A percentile compares a stretch with the other conserved stretches of the same genome.
Evolutionary conservation across 805 yeast genomes (phyloP).

Genomic region (Kodamaea kaohsiungensis): DNA sequence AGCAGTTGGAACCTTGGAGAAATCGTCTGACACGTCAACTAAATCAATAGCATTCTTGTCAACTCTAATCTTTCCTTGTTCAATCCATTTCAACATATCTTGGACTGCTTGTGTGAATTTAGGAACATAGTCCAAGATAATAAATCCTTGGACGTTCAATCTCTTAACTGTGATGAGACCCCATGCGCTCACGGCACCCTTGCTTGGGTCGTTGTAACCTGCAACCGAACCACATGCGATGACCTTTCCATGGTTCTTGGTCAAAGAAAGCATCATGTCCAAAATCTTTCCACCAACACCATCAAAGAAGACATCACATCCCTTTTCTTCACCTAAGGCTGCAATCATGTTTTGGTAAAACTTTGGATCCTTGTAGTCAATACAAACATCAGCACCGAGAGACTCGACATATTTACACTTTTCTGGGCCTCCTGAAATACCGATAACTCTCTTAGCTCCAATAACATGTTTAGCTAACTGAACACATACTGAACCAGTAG

Average conservation of each 20-base stretch:
- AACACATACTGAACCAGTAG: constrained; percentile 63
- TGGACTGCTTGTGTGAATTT: constrained; percentile 39
- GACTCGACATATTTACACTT: constrained; percentile 56
- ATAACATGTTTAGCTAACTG: constrained; percentile 56
- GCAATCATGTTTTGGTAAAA: constrained; percentile 25
- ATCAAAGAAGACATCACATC: constrained; percentile 54
- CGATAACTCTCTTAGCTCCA: constrained; percentile 58
- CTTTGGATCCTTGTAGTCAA: constrained; percentile 52
- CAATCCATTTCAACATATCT: constrained; percentile 36
- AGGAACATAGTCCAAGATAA: constrained; percentile 45
- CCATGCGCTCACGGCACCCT: constrained; percentile 42
- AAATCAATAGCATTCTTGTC: constrained; percentile 17
- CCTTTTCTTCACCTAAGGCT: constrained; percentile 46
- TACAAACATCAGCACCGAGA: constrained; percentile 52
- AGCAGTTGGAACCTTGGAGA: constrained; percentile 44
- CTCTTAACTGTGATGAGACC: constrained; percentile 49
- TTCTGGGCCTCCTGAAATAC: constrained; percentile 60
- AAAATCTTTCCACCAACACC: constrained; percentile 65
- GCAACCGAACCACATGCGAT: constrained; percentile 67
- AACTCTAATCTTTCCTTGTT: constrained; percentile 42
- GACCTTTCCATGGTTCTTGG: constrained; percentile 45
- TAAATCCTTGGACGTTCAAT: constrained; percentile 53
- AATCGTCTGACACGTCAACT: constrained; percentile 26
- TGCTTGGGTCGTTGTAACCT: constrained; percentile 49
- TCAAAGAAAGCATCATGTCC: constrained; percentile 41